Conservation (phyloP, 2,329 filamentous ascomycete genomes). For the Penicillium sp. region DNA sequence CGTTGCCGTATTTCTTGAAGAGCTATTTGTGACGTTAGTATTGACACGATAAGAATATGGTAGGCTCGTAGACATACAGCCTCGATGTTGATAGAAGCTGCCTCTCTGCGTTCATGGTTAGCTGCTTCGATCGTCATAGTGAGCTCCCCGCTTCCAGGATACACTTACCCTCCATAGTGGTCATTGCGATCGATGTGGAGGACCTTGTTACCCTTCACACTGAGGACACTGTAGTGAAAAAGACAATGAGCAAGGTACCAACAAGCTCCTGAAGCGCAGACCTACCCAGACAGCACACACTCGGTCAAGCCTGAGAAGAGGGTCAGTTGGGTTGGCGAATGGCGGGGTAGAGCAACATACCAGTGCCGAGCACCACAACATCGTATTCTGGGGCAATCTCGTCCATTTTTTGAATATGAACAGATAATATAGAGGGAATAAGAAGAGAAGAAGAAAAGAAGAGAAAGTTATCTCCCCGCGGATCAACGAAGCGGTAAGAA, state of each 20-base stretch:
- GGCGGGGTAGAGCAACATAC: constrained; percentile 58
- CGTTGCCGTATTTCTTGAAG: constrained; percentile 95
- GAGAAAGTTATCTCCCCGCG: constrained; percentile 28
- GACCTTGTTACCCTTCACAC: constrained; percentile 98
- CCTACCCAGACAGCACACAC: constrained; percentile 96
- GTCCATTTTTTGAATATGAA: constrained; percentile 72
- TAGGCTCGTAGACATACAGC: constrained; percentile 58
- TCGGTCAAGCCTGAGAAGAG: constrained; percentile 78
- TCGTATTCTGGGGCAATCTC: constrained; percentile 99
- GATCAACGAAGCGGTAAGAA: constrained; percentile 32
- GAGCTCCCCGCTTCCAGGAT: constrained; percentile 12
- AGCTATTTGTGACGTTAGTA: constrained; percentile 61
- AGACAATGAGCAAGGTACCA: constrained; percentile 22
- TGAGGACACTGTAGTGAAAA: constrained; percentile 69
- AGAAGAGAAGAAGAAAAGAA: constrained; percentile 21
- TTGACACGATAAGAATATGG: background rate
- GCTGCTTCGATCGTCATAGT: constrained; percentile 27
- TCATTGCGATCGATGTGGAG: constrained; percentile 98
- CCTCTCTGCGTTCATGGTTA: constrained; percentile 64
- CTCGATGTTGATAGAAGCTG: constrained; percentile 95
- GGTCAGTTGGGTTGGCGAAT: constrained; percentile 32
- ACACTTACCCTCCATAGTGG: constrained; percentile 90
- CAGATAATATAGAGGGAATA: constrained; percentile 14
- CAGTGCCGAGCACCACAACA: constrained; percentile 96
- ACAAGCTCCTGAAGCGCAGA: constrained; percentile 15